These are phyloP conservation scores for Kazachstania bromeliacearum DNA, from an alignment of 805 yeast species.

Conservation along the genomic window DNA sequence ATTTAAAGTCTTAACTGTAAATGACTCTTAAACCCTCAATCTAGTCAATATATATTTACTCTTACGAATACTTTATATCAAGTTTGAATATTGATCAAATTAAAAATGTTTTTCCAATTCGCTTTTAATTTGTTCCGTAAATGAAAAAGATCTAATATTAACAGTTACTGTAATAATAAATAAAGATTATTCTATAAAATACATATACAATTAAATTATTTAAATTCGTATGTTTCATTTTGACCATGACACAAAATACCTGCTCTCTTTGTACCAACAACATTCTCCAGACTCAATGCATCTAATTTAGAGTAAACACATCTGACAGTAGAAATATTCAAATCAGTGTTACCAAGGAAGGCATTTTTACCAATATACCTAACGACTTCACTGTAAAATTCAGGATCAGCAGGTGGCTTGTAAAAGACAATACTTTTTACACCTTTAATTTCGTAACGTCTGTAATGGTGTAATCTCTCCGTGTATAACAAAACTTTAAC, in stretches of 20 bases:
- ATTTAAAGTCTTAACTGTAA: background rate
- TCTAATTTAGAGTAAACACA: slow-evolving; percentile 72
- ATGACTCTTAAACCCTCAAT: background rate
- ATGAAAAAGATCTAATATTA: no score
- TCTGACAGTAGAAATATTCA: slow-evolving; percentile 49
- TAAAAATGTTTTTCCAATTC: no score
- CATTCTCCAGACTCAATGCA: slow-evolving; percentile 62
- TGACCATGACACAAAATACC: slow-evolving; percentile 59
- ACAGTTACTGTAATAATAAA: no score
- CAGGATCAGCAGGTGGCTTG: slow-evolving; percentile 76
- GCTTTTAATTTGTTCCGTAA: no score
- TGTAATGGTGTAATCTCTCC: slow-evolving; percentile 86
- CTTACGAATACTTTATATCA: no score
- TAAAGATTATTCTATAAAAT: no score
- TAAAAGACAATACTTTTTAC: slow-evolving; percentile 76
- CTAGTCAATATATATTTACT: no score
- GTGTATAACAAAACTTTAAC: slow-evolving; percentile 74
- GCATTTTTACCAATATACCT: slow-evolving; percentile 55
- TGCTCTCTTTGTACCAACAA: slow-evolving; percentile 72
- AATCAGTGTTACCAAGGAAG: slow-evolving; percentile 42
- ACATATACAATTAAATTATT: slow-evolving; percentile 28
- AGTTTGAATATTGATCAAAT: no score
- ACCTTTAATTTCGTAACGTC: slow-evolving; percentile 77
- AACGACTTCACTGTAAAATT: slow-evolving; percentile 70
- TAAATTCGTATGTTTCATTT: slow-evolving; percentile 69